Conservation (phyloP, 1,284 basidiomycete genomes). For the Waitea zeae region DNA sequence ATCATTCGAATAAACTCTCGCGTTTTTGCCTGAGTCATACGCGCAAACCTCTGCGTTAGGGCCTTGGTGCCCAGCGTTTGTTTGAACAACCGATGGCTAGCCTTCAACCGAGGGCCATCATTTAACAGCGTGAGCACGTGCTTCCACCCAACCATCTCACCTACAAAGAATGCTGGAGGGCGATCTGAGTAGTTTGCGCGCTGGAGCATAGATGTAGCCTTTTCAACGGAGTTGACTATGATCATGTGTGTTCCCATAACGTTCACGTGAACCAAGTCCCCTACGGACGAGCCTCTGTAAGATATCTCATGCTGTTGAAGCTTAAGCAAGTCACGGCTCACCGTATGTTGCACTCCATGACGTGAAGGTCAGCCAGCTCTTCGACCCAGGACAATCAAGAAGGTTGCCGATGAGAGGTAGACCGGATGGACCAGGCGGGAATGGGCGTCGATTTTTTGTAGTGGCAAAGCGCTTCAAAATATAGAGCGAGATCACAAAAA, state of each 20-base stretch:
- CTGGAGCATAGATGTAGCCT: conserved; percentile 11
- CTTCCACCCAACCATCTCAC: conserved; percentile 12
- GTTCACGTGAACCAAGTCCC: conserved; percentile 12
- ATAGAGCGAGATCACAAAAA: too few species aligned
- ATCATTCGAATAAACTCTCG: conserved; percentile 10
- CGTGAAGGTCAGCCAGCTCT: too few species aligned
- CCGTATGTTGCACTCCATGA: too few species aligned
- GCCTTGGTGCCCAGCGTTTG: conserved; percentile 12
- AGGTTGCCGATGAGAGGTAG: too few species aligned
- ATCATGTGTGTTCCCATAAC: conserved; percentile 12
- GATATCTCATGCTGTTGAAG: too few species aligned
- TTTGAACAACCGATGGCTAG: conserved; percentile 11
- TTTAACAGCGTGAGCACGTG: conserved; percentile 6
- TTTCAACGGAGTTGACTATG: conserved; percentile 11
- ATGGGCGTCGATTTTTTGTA: too few species aligned
- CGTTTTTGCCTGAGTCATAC: conserved; percentile 11
- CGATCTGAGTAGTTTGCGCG: conserved; percentile 13
- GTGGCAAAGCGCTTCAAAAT: too few species aligned
- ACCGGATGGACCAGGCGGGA: too few species aligned
- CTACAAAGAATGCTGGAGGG: conserved; percentile 10
- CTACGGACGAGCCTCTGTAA: too few species aligned
- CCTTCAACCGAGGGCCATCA: conserved; percentile 10
- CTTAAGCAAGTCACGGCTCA: too few species aligned
- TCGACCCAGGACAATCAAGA: too few species aligned
- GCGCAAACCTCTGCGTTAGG: conserved; percentile 11